Conservation (phyloP, 208 protist species). For the Leishmania major region DNA sequence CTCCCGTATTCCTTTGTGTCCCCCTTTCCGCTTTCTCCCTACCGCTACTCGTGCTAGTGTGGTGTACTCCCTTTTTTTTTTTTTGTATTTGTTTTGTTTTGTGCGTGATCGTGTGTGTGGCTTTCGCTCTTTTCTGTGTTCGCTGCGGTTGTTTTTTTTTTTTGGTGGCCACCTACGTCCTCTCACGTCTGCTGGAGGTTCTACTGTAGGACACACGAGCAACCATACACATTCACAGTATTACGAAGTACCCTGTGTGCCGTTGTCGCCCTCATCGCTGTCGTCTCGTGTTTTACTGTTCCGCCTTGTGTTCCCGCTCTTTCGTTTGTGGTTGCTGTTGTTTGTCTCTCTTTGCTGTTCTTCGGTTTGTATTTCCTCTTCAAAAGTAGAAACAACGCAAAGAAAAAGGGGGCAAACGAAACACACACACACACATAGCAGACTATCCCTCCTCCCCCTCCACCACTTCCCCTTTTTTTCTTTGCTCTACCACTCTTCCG, state of each 20-base stretch:
- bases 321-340: no score
- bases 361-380: background rate
- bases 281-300: background rate
- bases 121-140: background rate
- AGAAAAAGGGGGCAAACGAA: background rate
- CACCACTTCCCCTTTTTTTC: background rate
- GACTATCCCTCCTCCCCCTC: background rate
- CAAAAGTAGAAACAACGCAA: background rate
- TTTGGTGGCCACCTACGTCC: background rate
- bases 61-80: background rate
- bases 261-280: background rate
- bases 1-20: background rate
- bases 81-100: no score
- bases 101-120: background rate
- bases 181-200: background rate
- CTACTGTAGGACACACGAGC: background rate
- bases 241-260: background rate
- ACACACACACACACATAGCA: background rate
- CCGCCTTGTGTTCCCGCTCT: background rate
- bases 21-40: background rate
- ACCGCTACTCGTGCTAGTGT: background rate
- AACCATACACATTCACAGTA: constrained; percentile 4
- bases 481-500: background rate
- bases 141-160: background rate
- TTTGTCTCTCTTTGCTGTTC: background rate